phyloP scores from a whole-genome alignment of 805 yeast genomes.

The Kodamaea neixiangensis region DNA sequence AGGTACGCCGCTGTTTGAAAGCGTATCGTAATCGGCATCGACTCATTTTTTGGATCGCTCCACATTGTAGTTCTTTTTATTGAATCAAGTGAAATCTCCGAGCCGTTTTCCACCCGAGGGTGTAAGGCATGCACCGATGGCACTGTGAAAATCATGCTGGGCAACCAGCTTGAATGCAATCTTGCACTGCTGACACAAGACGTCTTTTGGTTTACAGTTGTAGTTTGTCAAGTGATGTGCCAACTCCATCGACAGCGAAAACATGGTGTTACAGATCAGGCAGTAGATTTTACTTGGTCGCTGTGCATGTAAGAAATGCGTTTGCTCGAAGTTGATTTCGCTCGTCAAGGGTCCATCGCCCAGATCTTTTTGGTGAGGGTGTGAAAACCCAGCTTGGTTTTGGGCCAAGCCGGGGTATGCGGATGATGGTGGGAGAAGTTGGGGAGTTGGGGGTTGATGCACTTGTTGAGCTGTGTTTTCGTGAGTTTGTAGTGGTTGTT shows the following conservation, averaged over 20 bases:
- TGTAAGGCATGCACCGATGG: background rate
- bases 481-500: too few species aligned
- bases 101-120: background rate
- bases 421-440: too few species aligned
- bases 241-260: background rate
- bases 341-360: background rate
- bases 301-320: background rate
- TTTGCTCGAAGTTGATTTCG: background rate
- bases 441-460: too few species aligned
- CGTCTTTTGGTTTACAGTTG: background rate
- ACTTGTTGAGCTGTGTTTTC: too few species aligned
- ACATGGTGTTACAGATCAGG: background rate
- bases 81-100: background rate
- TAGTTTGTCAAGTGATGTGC: background rate
- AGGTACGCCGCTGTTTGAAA: too few species aligned
- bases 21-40: background rate
- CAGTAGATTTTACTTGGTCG: background rate
- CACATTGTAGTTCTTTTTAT: background rate
- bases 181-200: background rate
- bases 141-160: background rate
- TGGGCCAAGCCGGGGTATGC: background rate
- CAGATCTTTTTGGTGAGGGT: background rate
- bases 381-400: background rate
- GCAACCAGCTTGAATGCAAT: background rate
- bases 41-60: background rate